Base-by-base conservation (phyloP, 345 rosid species). In the Lepidium africanum region DNA sequence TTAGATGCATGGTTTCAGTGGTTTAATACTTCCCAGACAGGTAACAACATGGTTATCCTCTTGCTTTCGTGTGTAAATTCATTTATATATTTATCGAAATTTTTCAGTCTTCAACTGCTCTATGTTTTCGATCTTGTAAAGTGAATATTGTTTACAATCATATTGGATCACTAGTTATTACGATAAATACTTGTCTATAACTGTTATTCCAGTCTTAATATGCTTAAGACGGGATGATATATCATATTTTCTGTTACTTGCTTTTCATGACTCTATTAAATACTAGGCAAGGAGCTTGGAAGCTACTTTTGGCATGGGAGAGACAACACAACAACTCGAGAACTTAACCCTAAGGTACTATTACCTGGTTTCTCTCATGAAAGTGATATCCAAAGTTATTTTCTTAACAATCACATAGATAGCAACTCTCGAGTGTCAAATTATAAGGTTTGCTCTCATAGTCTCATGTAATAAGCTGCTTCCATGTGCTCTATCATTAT, bases 261-360 rank as follows among this genome's bases (percentile, higher is more conserved):
- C 32, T 56, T 53, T 10, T 38, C 16, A 21, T 59, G 30, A 23
- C 49, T 9, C 46, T 12, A 10, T 60, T 52, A 45, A 67, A 76
- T 51, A 32, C 53, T 81, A 94, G 99, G 96, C 43, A 91, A 87
- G 81, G 85, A 86, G 69, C 72, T 19, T 50, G 76, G 90, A 63
- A 84, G 87, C 87, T 91, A 86, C 75, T 94, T 72, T 75, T 94
- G 99, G 99, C 97, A 91, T 78, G 99, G 97, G 69, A 86, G 99
- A 78, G 96, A 94, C 73, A 80, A 66, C 63, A 69, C 71, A 37
- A 80, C 92, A 70, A 77, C 58, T 52, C 87, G 82, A 57, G 97
- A 94, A 71, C 84, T 94, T 63, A 94, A 94, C 77, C 91, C 99
- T n/a, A 89, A 94, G 96, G 97, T 94, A 70, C 32, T 63, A 15